These are phyloP conservation scores for Zymoseptoria brevis DNA, from an alignment of 2,329 filamentous ascomycete genomes.

Conservation along the genomic window DNA sequence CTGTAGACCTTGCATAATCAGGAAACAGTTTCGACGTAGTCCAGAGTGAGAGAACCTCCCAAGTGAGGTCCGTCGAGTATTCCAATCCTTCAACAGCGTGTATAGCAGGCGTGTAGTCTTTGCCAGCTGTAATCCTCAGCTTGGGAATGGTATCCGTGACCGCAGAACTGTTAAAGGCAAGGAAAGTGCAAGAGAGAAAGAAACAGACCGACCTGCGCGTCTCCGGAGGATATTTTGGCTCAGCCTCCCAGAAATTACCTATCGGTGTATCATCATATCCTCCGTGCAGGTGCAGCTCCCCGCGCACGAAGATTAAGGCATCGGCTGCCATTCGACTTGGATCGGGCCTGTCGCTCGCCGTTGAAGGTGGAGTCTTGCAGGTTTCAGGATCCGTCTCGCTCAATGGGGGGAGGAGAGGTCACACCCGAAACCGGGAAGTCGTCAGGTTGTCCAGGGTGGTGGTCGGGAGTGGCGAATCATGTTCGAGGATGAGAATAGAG, in stretches of 20 bases:
- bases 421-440: not conserved
- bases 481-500: not conserved
- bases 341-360: no score
- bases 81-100: no score
- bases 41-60: not conserved
- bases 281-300: no score
- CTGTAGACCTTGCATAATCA: not conserved
- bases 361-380: not conserved
- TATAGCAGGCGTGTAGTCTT: not conserved
- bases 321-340: no score
- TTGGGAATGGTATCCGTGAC: not conserved
- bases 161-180: not conserved
- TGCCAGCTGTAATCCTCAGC: not conserved
- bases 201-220: not conserved
- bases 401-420: not conserved
- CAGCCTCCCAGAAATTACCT: not conserved
- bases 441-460: not conserved
- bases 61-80: not conserved
- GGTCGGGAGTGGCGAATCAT: not conserved
- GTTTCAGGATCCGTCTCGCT: not conserved
- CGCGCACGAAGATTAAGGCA: no score
- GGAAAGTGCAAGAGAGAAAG: not conserved
- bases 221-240: not conserved
- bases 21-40: not conserved
- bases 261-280: not conserved